A percentile compares a stretch with the other conserved stretches of the same genome.
These are phyloP conservation scores for Daldinia concentrica DNA, from an alignment of 495 filamentous ascomycete genomes.

Conservation along the genomic window DNA sequence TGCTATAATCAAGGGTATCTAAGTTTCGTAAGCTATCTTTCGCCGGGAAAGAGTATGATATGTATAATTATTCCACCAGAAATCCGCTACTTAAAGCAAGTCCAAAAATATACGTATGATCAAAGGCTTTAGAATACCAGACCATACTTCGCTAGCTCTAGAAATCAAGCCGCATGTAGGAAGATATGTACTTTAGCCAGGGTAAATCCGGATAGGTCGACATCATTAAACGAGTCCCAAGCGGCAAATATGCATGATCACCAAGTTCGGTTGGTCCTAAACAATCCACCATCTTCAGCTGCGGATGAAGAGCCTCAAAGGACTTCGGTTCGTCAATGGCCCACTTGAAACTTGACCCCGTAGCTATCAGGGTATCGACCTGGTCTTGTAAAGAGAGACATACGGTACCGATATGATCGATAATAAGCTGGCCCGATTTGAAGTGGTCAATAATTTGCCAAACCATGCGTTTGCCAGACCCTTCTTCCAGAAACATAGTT, in stretches of 20 bases:
- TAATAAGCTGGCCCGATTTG: slow-evolving; percentile 39
- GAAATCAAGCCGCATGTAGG: slow-evolving; percentile 31
- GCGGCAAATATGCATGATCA: slow-evolving; percentile 21
- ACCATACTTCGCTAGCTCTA: background rate
- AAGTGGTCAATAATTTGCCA: slow-evolving; percentile 35
- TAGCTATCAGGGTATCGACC: slow-evolving; percentile 17
- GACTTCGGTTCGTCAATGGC: slow-evolving; percentile 35
- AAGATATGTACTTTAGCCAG: slow-evolving; percentile 32
- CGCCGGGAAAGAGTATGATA: background rate
- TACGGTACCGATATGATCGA: slow-evolving; percentile 33
- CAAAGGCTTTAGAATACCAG: background rate
- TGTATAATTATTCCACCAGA: background rate
- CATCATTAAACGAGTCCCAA: slow-evolving; percentile 22
- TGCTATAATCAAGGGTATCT: background rate
- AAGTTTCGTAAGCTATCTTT: background rate
- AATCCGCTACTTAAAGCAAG: background rate
- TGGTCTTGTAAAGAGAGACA: slow-evolving; percentile 23
- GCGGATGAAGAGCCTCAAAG: slow-evolving; percentile 32
- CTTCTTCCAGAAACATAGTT: slow-evolving; percentile 43
- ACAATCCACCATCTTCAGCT: slow-evolving; percentile 35
- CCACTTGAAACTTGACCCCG: slow-evolving; percentile 37
- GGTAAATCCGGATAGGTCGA: slow-evolving; percentile 32
- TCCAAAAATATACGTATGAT: background rate
- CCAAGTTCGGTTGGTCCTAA: slow-evolving; percentile 25
- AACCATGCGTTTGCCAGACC: slow-evolving; percentile 31